Conservation (phyloP, 768 basidiomycete species). For the Boletus subparvulus region DNA sequence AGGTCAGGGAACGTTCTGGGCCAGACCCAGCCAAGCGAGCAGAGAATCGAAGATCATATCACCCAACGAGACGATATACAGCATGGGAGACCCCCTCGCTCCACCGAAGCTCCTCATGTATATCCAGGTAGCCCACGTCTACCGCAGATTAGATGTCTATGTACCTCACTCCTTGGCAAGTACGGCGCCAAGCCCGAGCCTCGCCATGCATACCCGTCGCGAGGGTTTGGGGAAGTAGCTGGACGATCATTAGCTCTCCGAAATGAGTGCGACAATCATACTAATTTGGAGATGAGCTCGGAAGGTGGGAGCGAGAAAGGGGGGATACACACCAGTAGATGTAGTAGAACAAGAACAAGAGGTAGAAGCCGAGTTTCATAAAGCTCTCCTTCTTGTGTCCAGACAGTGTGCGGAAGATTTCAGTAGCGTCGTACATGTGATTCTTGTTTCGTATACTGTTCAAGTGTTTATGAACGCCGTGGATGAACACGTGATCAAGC, state of each 20-base stretch:
- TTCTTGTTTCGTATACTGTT: slow-evolving; percentile 87
- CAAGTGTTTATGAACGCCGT: not conserved
- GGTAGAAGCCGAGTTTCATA: slow-evolving; percentile 91
- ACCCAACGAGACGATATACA: slow-evolving; percentile 20
- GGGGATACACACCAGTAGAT: slow-evolving; percentile 69
- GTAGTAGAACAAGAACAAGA: slow-evolving; percentile 90
- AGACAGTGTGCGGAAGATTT: slow-evolving; percentile 94
- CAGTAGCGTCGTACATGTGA: slow-evolving; percentile 99
- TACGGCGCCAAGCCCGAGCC: slow-evolving; percentile 3
- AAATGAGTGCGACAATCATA: slow-evolving; percentile 86
- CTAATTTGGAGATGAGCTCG: slow-evolving; percentile 36
- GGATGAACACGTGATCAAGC: not conserved
- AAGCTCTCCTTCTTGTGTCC: slow-evolving; percentile 97
- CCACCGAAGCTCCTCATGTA: slow-evolving; percentile 10
- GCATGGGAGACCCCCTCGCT: slow-evolving; percentile 8
- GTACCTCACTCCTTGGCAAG: slow-evolving; percentile 9
- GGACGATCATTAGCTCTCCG: slow-evolving; percentile 59
- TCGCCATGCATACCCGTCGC: not conserved
- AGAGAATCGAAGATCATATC: slow-evolving; percentile 20
- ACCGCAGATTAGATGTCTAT: slow-evolving; percentile 22
- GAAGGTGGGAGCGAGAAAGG: not conserved
- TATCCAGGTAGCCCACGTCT: slow-evolving; percentile 8
- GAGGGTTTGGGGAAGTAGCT: not conserved
- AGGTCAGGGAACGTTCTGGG: not conserved
- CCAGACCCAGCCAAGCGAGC: not conserved